Conservation (phyloP, 225 moss, liverwort and hornwort species). For the Marchantia paleacea region DNA sequence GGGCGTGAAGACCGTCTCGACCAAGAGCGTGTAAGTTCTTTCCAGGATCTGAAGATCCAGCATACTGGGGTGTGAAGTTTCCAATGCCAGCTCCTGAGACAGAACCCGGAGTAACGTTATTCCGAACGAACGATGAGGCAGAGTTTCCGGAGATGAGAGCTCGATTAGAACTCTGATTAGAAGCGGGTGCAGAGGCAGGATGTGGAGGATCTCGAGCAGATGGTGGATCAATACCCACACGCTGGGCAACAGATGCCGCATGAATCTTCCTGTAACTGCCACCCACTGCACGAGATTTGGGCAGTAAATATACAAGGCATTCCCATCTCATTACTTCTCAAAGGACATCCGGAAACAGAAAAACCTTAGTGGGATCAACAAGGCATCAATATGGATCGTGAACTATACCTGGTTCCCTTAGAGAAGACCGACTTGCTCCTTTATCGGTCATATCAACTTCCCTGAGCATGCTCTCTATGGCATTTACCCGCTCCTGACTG, state of each 20-base stretch:
- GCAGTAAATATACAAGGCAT: neutral
- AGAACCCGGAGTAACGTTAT: slow-evolving; percentile 31
- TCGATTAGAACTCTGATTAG: slow-evolving; percentile 41
- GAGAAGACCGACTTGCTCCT: slow-evolving; percentile 36
- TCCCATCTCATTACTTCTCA: neutral
- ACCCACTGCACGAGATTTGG: slow-evolving; percentile 42
- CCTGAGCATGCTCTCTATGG: slow-evolving; percentile 81
- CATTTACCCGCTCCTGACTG: slow-evolving; percentile 81
- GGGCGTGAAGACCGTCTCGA: slow-evolving; percentile 38
- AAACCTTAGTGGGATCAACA: neutral
- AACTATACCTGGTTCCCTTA: slow-evolving; percentile 36
- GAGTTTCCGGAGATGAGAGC: slow-evolving; percentile 18
- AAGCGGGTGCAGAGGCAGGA: slow-evolving; percentile 59
- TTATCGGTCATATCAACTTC: slow-evolving; percentile 58
- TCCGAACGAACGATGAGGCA: slow-evolving; percentile 42
- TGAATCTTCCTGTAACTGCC: slow-evolving; percentile 68
- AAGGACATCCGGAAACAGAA: neutral
- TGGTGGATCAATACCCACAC: slow-evolving; percentile 61
- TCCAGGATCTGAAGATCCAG: slow-evolving; percentile 38
- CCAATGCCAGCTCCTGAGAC: slow-evolving; percentile 16
- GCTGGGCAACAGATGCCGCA: slow-evolving; percentile 46
- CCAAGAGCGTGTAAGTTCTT: slow-evolving; percentile 35
- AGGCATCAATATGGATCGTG: neutral
- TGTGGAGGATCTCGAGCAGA: slow-evolving; percentile 78
- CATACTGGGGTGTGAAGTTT: slow-evolving; percentile 39